Evolutionary conservation across 2,329 filamentous ascomycete genomes (phyloP).

Genomic region (Monosporascus ibericus): DNA sequence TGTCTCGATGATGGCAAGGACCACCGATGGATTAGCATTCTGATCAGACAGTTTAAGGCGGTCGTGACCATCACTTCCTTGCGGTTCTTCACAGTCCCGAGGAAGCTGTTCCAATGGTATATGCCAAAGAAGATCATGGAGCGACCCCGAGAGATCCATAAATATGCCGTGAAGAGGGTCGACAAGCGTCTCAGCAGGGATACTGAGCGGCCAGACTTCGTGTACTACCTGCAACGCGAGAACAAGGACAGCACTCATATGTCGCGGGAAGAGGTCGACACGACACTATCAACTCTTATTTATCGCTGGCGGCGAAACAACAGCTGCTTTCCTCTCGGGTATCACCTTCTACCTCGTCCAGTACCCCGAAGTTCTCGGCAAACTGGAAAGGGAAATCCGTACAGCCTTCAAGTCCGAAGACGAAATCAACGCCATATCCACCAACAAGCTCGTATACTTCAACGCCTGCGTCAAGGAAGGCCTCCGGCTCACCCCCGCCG

Average conservation of each 20-base stretch:
- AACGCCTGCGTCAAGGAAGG: slow-evolving; percentile 30
- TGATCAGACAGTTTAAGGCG: not conserved
- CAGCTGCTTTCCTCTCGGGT: slow-evolving; percentile 34
- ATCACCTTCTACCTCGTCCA: slow-evolving; percentile 31
- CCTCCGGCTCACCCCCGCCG: slow-evolving; percentile 29
- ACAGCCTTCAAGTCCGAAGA: slow-evolving; percentile 29
- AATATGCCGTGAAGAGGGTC: not conserved
- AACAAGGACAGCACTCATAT: not conserved
- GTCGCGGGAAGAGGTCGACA: not conserved
- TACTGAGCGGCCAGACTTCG: not conserved
- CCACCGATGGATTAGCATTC: not conserved
- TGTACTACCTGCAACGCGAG: not conserved
- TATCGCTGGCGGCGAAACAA: slow-evolving; percentile 42
- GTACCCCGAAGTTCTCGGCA: slow-evolving; percentile 28
- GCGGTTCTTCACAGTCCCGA: not conserved
- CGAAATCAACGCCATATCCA: slow-evolving; percentile 24
- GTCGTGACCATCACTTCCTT: not conserved
- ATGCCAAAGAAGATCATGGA: not conserved
- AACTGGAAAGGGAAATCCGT: slow-evolving; percentile 35
- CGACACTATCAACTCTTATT: slow-evolving; percentile 21
- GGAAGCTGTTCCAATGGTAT: not conserved
- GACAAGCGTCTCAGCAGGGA: not conserved
- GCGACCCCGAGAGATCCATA: not conserved
- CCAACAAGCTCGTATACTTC: slow-evolving; percentile 25
- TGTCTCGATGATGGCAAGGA: not conserved